Percentiles rank a stretch among this genome's conserved stretches.
phyloP scores from a whole-genome alignment of 495 filamentous ascomycete species.

The Beverwykella pulmonaria region DNA sequence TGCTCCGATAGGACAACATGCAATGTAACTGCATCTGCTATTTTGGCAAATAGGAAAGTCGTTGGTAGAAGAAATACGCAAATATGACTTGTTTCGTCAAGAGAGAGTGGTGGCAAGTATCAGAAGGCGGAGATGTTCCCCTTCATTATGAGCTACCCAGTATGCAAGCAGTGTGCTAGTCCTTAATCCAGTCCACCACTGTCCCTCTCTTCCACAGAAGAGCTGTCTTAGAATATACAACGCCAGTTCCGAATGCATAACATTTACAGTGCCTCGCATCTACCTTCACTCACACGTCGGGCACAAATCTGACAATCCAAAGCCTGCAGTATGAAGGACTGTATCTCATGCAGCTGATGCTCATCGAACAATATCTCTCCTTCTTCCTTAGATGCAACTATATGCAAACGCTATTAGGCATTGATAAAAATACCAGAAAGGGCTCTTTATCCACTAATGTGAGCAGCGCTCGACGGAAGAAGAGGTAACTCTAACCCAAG shows the following conservation, averaged over 20 bases:
- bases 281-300: neutral
- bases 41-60: no score
- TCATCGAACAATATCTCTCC: neutral
- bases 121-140: neutral
- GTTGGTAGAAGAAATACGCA: no score
- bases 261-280: neutral
- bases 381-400: conserved; percentile 4
- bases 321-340: neutral
- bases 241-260: neutral
- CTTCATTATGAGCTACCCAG: neutral
- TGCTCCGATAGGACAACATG: no score
- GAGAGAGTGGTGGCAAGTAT: neutral
- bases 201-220: neutral
- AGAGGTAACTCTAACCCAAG: conserved; percentile 5
- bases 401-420: conserved; percentile 7
- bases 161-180: no score
- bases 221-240: neutral
- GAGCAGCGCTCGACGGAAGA: neutral
- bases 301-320: neutral
- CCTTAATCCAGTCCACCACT: no score
- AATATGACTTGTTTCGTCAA: no score
- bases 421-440: conserved; percentile 5
- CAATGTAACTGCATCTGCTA: no score
- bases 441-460: conserved; percentile 3
- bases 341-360: neutral